Evolutionary conservation across 805 yeast genomes (phyloP).

Genomic region (Spathaspora arborariae): DNA sequence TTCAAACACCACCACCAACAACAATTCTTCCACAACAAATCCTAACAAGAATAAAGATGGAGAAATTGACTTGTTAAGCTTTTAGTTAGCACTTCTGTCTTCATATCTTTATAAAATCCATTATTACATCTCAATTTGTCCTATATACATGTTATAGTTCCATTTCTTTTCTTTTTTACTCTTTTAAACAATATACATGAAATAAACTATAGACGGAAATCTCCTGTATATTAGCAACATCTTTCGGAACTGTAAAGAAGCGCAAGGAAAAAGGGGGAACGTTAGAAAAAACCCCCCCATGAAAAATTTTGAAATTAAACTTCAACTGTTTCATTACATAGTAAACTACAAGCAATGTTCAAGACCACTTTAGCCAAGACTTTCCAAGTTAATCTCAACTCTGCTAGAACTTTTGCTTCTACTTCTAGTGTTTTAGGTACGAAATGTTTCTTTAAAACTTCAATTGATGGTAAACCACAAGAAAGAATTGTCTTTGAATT

Average conservation of each 20-base stretch:
- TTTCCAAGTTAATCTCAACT: background rate
- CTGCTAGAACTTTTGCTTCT: slow-evolving; percentile 49
- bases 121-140: background rate
- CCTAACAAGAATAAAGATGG: slow-evolving; percentile 21
- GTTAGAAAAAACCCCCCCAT: background rate
- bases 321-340: background rate
- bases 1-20: slow-evolving; percentile 19
- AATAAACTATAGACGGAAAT: background rate
- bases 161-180: background rate
- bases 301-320: background rate
- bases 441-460: slow-evolving; percentile 55
- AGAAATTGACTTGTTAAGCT: slow-evolving; percentile 49
- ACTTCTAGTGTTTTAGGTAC: slow-evolving; percentile 43
- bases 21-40: slow-evolving; percentile 9
- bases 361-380: slow-evolving; percentile 15
- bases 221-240: background rate
- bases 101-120: background rate
- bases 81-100: slow-evolving; percentile 17
- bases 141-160: background rate
- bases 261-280: background rate
- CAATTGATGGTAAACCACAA: slow-evolving; percentile 49
- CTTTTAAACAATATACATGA: background rate
- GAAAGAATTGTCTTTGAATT: slow-evolving; percentile 44
- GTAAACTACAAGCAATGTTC: slow-evolving; percentile 13
- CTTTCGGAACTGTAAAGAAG: background rate